Conservation (phyloP, 140 eudicot species). For the Stevia rebaudiana region DNA sequence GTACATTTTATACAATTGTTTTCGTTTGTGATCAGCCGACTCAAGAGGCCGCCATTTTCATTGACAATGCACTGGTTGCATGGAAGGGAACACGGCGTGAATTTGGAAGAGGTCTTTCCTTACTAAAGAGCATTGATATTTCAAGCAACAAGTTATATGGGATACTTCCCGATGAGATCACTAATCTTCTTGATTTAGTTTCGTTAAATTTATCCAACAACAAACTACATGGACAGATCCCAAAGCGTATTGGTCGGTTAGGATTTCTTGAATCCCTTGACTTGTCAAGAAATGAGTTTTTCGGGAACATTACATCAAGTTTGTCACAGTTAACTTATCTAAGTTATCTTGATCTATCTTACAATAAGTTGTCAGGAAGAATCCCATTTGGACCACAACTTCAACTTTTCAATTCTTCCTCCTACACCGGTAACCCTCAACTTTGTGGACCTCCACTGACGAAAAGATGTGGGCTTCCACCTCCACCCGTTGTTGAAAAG, state of each 20-base stretch:
- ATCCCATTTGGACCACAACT: conserved; percentile 26
- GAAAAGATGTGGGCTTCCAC: neutral
- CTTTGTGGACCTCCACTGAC: conserved; percentile 27
- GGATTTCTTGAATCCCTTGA: conserved; percentile 2
- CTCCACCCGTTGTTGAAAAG: neutral
- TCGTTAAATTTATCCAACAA: conserved; percentile 22
- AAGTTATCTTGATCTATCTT: conserved; percentile 24
- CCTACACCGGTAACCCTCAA: conserved; percentile 16
- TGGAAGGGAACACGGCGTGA: conserved; percentile 21
- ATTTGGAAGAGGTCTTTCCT: conserved; percentile 4
- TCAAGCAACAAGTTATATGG: conserved; percentile 27
- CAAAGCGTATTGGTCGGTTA: conserved; percentile 16
- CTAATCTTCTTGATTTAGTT: neutral
- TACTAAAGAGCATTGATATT: conserved; percentile 24
- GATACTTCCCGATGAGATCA: conserved; percentile 18
- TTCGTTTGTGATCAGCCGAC: neutral
- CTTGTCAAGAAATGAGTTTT: conserved; percentile 25
- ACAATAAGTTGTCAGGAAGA: conserved; percentile 23
- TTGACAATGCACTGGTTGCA: conserved; percentile 4
- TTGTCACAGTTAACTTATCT: conserved; percentile 2
- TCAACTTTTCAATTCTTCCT: conserved; percentile 17
- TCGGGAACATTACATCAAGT: conserved; percentile 24
- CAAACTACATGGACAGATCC: conserved; percentile 13
- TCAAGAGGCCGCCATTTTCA: neutral
- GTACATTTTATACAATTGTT: no score